Base-by-base conservation (phyloP, 192 early-diverging fungal species). In the Backusella parvicylindrica region DNA sequence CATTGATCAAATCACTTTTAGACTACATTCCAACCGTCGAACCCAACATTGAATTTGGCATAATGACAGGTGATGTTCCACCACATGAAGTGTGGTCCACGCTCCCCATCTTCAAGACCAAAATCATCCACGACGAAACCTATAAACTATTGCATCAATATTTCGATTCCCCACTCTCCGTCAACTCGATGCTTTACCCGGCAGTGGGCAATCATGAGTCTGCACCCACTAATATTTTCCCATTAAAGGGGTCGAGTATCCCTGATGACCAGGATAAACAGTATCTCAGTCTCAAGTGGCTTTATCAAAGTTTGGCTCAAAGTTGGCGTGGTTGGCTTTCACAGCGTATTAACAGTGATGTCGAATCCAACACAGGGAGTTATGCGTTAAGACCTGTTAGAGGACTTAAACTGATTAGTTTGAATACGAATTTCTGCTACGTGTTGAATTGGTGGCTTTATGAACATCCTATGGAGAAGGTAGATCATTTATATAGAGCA, bases 351-450 rank as follows among this genome's bases (percentile, higher is more conserved):
- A 74, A 83, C 23, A 31, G 49, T 0, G 79, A 82, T 47, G 84
- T 75, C 11, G 82, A 80, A 47, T 74, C 76, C 8, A 83, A 84
- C 64, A 80, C 78, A 31, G 88, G 87, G 40, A 83, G 79, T 37
- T 89, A 89, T 77, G 80, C 82, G 2, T 72, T 75, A 1, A 83
- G 81, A 68, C 87, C 87, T 23, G 36, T 71, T 2, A 76, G 78
- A 47, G 86, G 84, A 0, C 53, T 89, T 18, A 81, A 83, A 28
- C 71, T 89, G 28, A 83, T 89, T 49, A 83, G 83, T 8, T 33
- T 89, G 6, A 89, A 89, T 64, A 89, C 84, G 49, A 89, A 88
- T 70, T 89, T 87, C 50, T 89, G 87, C 31, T 89, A 89, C 67
- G 84, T 79, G 28, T 18, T 85, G 12, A 88, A 89, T 80, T 87